Conservation (phyloP, 2,329 filamentous ascomycete genomes). For the Zymoseptoria tritici region DNA sequence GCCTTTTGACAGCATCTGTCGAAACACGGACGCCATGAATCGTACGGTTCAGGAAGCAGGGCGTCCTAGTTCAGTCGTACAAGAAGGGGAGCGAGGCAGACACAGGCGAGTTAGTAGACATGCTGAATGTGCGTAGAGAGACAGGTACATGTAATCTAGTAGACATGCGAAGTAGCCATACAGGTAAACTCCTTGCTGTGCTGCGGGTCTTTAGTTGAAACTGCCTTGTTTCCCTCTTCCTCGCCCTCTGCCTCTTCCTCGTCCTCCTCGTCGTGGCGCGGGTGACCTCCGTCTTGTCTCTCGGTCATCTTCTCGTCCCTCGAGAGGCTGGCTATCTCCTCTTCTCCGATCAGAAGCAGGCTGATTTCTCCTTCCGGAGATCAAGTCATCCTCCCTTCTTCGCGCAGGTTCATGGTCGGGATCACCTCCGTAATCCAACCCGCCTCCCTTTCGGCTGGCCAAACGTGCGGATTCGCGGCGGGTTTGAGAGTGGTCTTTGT, state of each 20-base stretch:
- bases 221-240: background rate
- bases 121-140: no score
- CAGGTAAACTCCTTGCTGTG: no score
- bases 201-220: no score
- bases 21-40: background rate
- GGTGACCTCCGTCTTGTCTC: background rate
- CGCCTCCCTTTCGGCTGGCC: background rate
- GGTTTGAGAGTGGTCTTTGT: background rate
- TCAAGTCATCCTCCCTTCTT: background rate
- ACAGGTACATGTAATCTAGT: no score
- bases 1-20: background rate
- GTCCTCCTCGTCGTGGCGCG: background rate
- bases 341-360: background rate
- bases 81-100: no score
- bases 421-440: background rate
- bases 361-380: background rate
- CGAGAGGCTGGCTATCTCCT: background rate
- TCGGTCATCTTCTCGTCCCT: background rate
- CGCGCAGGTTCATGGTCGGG: background rate
- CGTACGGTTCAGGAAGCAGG: no score
- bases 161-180: no score
- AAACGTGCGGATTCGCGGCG: background rate
- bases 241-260: conserved; percentile 1
- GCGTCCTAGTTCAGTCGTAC: no score
- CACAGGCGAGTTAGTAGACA: no score